Conservation (phyloP, 1,284 basidiomycete species). For the Cystobasidiaceae sp. region DNA sequence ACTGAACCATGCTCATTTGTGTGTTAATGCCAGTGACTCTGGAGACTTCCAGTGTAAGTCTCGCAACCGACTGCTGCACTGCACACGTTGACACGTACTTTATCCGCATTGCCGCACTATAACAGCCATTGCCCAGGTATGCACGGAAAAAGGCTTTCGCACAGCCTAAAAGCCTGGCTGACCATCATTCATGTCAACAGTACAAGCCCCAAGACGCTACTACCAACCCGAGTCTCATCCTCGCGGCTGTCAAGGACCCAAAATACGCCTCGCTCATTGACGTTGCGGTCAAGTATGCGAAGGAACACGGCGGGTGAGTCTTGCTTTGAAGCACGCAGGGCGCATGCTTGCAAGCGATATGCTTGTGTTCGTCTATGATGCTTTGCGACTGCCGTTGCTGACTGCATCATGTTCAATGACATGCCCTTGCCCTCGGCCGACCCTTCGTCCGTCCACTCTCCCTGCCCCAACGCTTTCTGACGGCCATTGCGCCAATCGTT, state of each 20-base stretch:
- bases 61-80: neutral
- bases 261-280: constrained; percentile 81
- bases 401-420: too few species aligned
- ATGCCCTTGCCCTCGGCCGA: too few species aligned
- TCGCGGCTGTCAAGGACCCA: constrained; percentile 87
- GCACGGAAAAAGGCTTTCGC: too few species aligned
- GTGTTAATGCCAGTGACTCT: constrained; percentile 33
- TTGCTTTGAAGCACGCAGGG: too few species aligned
- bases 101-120: too few species aligned
- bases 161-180: too few species aligned
- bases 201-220: constrained; percentile 94
- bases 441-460: too few species aligned
- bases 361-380: too few species aligned
- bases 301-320: constrained; percentile 63
- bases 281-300: constrained; percentile 72
- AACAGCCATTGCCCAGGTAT: too few species aligned
- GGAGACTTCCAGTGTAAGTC: constrained; percentile 54
- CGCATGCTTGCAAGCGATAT: too few species aligned
- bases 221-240: constrained; percentile 78
- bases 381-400: too few species aligned
- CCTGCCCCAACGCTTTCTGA: neutral
- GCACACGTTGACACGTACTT: neutral
- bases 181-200: constrained; percentile 65
- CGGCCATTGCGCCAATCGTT: neutral
- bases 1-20: too few species aligned